Evolutionary conservation across 345 rosid species (phyloP), one percentile per base, ranked within the genome.

Genomic region (Carallia brachiata): DNA sequence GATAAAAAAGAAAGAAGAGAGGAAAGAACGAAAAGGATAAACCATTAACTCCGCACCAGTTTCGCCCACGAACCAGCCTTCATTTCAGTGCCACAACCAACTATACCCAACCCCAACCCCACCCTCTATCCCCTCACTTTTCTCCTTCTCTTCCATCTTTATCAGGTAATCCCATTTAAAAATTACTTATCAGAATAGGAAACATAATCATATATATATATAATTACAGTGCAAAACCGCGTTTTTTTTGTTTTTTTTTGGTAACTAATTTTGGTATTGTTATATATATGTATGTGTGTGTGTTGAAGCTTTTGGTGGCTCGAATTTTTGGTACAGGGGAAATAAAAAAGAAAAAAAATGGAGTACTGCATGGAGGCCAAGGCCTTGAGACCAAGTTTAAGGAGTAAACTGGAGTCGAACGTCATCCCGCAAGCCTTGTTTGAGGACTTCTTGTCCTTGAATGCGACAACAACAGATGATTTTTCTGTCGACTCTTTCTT

Each of bases 401-500:
- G 81, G 66, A 71, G 86, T 34, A 93, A 90, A 72, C 62, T 80
- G 39, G 39, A 66, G 3, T 1, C 62, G 61, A 81, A 73, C 52
- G 36, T 73, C 36, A 53, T 75, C 69, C 88, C 78, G 3, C 86
- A 80, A 34, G 75, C 52, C 48, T 55, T 59, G 23, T 52, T 66
- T 0, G 90, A 88, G 8, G 90, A 90, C 68, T 39, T 80, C 1
- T 44, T 47, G 66, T 62, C 67, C 10, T 39, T 63, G 57, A 68
- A 70, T 28, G 62, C 67, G 1, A 13, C 66, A 48, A 59, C 77
- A 16, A 34, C 61, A 5, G 96, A 88, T 39, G 92, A 88, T 72
- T 88, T 88, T 74, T 83, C 92, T 4, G 88, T 90, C 50, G 96
- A 90, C 39, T 83, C 87, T 67, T 87, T 90, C 78, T 75, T 90